Evolutionary conservation across 106 monocot species (phyloP).

Genomic region (Platanthera zijinensis): DNA sequence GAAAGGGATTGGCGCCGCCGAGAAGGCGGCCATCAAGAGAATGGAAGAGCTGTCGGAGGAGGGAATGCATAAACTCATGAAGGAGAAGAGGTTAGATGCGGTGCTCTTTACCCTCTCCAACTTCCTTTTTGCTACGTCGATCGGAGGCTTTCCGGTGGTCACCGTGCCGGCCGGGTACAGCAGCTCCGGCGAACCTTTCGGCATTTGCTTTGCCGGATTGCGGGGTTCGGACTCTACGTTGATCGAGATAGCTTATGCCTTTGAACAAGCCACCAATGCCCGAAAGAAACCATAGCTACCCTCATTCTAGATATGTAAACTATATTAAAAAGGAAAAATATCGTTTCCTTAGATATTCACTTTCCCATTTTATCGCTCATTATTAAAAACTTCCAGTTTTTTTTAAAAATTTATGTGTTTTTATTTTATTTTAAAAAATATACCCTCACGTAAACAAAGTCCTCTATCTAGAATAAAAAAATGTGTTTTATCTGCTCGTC

Average conservation of each 20-base stretch:
- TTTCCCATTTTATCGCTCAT: too few species aligned
- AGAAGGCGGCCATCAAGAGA: background rate
- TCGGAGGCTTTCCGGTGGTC: slow-evolving; percentile 33
- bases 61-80: slow-evolving; percentile 31
- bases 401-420: too few species aligned
- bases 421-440: too few species aligned
- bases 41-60: slow-evolving; percentile 14
- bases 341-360: too few species aligned
- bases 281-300: background rate
- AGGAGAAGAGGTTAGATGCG: slow-evolving; percentile 24
- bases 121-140: slow-evolving; percentile 4
- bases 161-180: slow-evolving; percentile 34
- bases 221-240: slow-evolving; percentile 30
- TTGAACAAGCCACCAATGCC: slow-evolving; percentile 31
- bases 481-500: too few species aligned
- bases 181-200: slow-evolving; percentile 15
- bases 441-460: too few species aligned
- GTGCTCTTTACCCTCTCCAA: slow-evolving; percentile 10
- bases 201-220: slow-evolving; percentile 28
- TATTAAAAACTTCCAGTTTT: too few species aligned
- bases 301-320: too few species aligned
- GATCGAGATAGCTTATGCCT: slow-evolving; percentile 16
- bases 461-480: too few species aligned
- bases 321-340: too few species aligned
- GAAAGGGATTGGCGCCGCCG: slow-evolving; percentile 13